Percentiles rank a stretch among this genome's conserved stretches.
These are phyloP conservation scores for Candida smagusa DNA, from an alignment of 1,139 yeast genomes.

Conservation along the genomic window DNA sequence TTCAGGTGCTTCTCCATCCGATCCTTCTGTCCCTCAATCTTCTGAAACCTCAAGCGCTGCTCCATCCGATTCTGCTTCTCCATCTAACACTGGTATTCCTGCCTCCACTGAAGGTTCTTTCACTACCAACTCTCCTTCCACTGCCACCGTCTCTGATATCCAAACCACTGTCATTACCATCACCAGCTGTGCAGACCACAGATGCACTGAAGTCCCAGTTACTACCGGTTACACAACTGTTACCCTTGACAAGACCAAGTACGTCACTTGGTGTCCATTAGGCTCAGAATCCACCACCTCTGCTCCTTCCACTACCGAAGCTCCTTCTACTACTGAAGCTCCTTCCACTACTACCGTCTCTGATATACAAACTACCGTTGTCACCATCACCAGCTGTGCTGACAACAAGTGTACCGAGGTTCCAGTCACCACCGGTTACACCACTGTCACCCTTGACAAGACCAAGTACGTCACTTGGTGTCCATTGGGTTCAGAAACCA, in stretches of 20 bases:
- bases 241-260: conserved; percentile 27
- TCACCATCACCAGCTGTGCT: conserved; percentile 47
- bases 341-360: conserved; percentile 13
- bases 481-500: conserved; percentile 14
- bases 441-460: conserved; percentile 31
- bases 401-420: conserved; percentile 31
- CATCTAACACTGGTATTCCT: conserved; percentile 8
- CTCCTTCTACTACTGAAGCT: conserved; percentile 28
- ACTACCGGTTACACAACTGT: conserved; percentile 42
- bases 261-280: conserved; percentile 33
- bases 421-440: conserved; percentile 41
- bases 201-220: conserved; percentile 32
- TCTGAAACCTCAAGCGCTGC: conserved; percentile 1
- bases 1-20: conserved; percentile 1
- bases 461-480: conserved; percentile 34
- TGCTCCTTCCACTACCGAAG: conserved; percentile 5
- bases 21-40: conserved; percentile 3
- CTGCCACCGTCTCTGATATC: not conserved
- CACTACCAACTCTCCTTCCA: conserved; percentile 29
- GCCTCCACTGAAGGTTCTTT: conserved; percentile 19
- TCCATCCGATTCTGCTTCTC: not conserved
- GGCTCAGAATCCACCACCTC: not conserved
- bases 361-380: conserved; percentile 20
- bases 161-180: conserved; percentile 34
- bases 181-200: conserved; percentile 42